phyloP scores from a whole-genome alignment of 2,329 filamentous ascomycete species.

The Rhinocladiella mackenziei region DNA sequence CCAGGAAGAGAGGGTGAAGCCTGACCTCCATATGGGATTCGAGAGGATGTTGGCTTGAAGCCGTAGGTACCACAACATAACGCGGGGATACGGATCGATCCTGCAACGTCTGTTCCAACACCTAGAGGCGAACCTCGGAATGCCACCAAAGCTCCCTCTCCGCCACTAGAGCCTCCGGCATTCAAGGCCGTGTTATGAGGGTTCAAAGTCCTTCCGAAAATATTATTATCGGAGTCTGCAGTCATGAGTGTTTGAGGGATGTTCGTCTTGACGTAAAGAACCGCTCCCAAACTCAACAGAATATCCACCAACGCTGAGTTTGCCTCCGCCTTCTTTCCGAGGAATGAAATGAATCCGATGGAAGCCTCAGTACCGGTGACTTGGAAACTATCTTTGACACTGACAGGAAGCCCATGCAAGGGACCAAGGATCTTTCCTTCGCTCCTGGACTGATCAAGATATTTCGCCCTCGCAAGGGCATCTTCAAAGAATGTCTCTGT shows the following conservation, averaged over 20 bases:
- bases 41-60: slow-evolving; percentile 35
- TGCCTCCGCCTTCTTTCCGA: slow-evolving; percentile 31
- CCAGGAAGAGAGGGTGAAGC: slow-evolving; percentile 23
- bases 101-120: slow-evolving; percentile 37
- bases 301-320: slow-evolving; percentile 34
- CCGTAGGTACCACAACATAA: slow-evolving; percentile 37
- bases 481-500: slow-evolving; percentile 33
- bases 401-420: slow-evolving; percentile 34
- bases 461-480: slow-evolving; percentile 29
- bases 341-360: slow-evolving; percentile 38
- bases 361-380: slow-evolving; percentile 29
- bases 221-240: slow-evolving; percentile 40
- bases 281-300: slow-evolving; percentile 44
- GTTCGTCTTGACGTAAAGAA: slow-evolving; percentile 50
- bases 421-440: slow-evolving; percentile 31
- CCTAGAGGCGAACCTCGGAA: slow-evolving; percentile 35
- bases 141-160: slow-evolving; percentile 38
- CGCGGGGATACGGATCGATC: slow-evolving; percentile 38
- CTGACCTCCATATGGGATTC: slow-evolving; percentile 34
- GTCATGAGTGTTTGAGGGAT: slow-evolving; percentile 53
- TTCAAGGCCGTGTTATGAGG: slow-evolving; percentile 36
- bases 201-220: slow-evolving; percentile 42
- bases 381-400: slow-evolving; percentile 34
- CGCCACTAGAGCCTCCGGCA: slow-evolving; percentile 39
- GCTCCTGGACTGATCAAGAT: slow-evolving; percentile 29